phyloP scores from a whole-genome alignment of 2,329 filamentous ascomycete genomes.

The Fusarium aywerte region DNA sequence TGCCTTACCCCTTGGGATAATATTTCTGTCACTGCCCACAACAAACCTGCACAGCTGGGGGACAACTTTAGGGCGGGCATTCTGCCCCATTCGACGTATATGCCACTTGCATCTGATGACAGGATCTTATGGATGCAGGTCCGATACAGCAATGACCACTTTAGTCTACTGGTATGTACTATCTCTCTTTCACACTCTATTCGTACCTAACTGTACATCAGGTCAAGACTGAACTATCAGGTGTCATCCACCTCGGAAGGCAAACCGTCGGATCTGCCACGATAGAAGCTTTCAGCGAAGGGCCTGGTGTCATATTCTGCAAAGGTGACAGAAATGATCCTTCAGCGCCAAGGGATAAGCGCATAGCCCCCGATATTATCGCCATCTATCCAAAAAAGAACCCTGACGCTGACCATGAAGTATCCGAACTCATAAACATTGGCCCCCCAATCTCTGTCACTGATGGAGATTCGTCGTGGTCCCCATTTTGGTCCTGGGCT shows the following conservation, averaged over 20 bases:
- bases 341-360: too few relatives aligned
- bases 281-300: not conserved
- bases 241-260: not conserved
- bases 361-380: too few relatives aligned
- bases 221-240: conserved; percentile 1
- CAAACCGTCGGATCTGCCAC: accelerated
- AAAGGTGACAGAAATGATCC: accelerated
- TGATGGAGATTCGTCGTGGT: too few relatives aligned
- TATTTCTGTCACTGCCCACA: not conserved
- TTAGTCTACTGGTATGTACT: not conserved
- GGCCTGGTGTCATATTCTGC: not conserved
- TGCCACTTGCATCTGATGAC: not conserved
- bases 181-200: too few relatives aligned
- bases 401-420: not conserved
- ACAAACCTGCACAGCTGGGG: not conserved
- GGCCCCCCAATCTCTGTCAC: not conserved
- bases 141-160: not conserved
- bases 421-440: not conserved
- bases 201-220: not conserved
- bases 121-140: not conserved
- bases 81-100: not conserved
- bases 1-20: accelerated
- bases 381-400: not conserved
- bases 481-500: not conserved
- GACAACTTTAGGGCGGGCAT: too few relatives aligned